Evolutionary conservation across 192 early-diverging fungal genomes (phyloP).

Genomic region (Gryganskiella cystojenkinii): DNA sequence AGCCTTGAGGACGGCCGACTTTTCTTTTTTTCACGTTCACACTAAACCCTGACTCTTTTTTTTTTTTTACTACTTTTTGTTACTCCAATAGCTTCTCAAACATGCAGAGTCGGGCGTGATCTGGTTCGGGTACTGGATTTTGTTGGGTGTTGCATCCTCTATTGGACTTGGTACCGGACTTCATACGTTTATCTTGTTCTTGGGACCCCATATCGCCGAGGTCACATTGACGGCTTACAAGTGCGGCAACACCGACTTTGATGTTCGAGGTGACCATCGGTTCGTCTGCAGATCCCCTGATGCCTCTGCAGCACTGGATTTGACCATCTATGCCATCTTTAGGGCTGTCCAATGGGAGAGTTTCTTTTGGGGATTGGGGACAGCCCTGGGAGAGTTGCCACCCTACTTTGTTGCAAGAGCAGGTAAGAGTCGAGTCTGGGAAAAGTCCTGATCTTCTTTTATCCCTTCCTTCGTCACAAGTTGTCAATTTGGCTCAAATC

Average conservation of each 20-base stretch:
- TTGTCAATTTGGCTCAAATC: too few relatives aligned
- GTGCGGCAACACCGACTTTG: slow-evolving; percentile 79
- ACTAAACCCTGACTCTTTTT: too few relatives aligned
- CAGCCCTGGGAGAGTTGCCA: slow-evolving; percentile 92
- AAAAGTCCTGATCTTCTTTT: too few relatives aligned
- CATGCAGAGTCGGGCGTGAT: slow-evolving; percentile 68
- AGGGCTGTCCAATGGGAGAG: slow-evolving; percentile 79
- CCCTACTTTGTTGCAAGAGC: slow-evolving; percentile 96
- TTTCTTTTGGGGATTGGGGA: slow-evolving; percentile 95
- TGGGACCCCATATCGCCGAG: slow-evolving; percentile 91
- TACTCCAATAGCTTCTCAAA: slow-evolving; percentile 51
- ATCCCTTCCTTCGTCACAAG: too few relatives aligned
- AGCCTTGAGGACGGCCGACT: too few relatives aligned
- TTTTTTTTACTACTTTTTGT: not conserved
- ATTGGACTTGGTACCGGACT: slow-evolving; percentile 94
- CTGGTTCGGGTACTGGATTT: slow-evolving; percentile 93
- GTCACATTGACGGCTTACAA: slow-evolving; percentile 91
- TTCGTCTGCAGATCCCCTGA: slow-evolving; percentile 48
- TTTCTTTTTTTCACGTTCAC: too few relatives aligned
- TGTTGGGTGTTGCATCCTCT: slow-evolving; percentile 88
- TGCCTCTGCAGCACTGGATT: slow-evolving; percentile 15
- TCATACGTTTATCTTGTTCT: slow-evolving; percentile 95
- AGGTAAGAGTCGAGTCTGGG: slow-evolving; percentile 46
- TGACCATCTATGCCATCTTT: slow-evolving; percentile 73
- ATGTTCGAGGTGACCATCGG: slow-evolving; percentile 73